Evolutionary conservation across 768 basidiomycete genomes (phyloP).

Genomic region (Auriscalpium microsporum): DNA sequence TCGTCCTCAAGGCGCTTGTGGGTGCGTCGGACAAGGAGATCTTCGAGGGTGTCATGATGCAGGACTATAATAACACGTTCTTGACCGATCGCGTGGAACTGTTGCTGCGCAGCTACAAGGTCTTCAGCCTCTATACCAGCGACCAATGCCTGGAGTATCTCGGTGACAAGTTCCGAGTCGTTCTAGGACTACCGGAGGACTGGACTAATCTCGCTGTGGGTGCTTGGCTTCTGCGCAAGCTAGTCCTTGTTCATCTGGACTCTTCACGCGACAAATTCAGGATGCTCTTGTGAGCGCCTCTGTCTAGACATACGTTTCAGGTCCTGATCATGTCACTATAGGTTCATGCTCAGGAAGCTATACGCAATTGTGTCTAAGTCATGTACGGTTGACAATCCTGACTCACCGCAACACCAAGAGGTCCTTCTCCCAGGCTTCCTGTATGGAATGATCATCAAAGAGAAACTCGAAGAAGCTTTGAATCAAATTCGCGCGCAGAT

Average conservation of each 20-base stretch:
- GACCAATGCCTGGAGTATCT: slow-evolving; percentile 91
- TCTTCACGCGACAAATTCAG: slow-evolving; percentile 89
- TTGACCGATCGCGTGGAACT: slow-evolving; percentile 95
- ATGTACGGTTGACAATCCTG: slow-evolving; percentile 92
- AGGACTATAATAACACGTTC: slow-evolving; percentile 95
- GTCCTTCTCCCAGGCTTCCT: slow-evolving; percentile 87
- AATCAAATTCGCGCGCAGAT: slow-evolving; percentile 66
- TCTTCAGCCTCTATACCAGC: slow-evolving; percentile 78
- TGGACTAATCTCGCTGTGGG: slow-evolving; percentile 82
- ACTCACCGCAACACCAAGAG: slow-evolving; percentile 98
- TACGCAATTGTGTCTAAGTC: slow-evolving; percentile 85
- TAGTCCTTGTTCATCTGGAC: slow-evolving; percentile 85
- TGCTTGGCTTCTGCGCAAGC: slow-evolving; percentile 70
- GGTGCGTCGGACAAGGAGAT: slow-evolving; percentile 92
- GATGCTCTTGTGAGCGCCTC: slow-evolving; percentile 71
- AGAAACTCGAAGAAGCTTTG: slow-evolving; percentile 86
- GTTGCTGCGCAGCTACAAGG: slow-evolving; percentile 90
- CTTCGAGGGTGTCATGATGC: slow-evolving; percentile 93
- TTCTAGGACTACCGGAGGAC: slow-evolving; percentile 86
- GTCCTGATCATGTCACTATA: slow-evolving; percentile 22
- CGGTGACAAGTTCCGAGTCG: slow-evolving; percentile 93
- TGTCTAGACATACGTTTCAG: neutral
- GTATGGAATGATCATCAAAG: slow-evolving; percentile 97
- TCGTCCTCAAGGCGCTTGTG: slow-evolving; percentile 88
- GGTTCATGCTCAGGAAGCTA: slow-evolving; percentile 96